Conservation (phyloP, 1,284 basidiomycete genomes). For the Ganoderma multipileum region DNA sequence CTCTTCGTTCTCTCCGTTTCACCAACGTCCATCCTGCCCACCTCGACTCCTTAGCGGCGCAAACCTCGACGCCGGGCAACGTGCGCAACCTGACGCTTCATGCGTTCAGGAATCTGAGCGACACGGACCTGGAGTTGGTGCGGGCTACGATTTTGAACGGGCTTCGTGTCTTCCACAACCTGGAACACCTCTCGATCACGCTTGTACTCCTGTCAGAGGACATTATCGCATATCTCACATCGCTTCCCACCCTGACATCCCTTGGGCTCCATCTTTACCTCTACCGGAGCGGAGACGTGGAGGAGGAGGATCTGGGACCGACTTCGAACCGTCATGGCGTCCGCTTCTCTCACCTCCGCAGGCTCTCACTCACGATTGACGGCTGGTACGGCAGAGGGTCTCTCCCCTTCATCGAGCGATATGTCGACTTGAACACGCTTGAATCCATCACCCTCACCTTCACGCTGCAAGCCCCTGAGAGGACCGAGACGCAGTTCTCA, state of each 20-base stretch:
- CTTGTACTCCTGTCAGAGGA: not conserved
- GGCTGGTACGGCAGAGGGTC: not conserved
- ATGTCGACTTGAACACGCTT: not conserved
- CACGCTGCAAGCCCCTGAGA: not conserved
- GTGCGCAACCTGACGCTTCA: not conserved
- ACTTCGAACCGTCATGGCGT: not conserved
- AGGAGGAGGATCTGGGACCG: not conserved
- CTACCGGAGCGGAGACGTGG: not conserved
- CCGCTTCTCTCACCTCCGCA: not conserved
- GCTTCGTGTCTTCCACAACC: not conserved
- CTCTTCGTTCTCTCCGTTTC: not conserved
- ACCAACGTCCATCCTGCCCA: no score
- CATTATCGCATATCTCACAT: not conserved
- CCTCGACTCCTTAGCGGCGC: no score
- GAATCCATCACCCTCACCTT: not conserved
- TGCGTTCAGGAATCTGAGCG: not conserved
- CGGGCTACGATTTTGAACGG: not conserved
- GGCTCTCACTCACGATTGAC: not conserved
- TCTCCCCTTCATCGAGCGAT: not conserved
- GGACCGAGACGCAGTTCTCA: not conserved
- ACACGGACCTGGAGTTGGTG: not conserved
- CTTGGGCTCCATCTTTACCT: not conserved
- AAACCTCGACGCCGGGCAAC: not conserved
- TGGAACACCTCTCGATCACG: not conserved
- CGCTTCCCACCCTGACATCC: conserved; percentile 1